phyloP scores from a whole-genome alignment of 2,329 filamentous ascomycete species.

The Reticulascus tulasneorum region DNA sequence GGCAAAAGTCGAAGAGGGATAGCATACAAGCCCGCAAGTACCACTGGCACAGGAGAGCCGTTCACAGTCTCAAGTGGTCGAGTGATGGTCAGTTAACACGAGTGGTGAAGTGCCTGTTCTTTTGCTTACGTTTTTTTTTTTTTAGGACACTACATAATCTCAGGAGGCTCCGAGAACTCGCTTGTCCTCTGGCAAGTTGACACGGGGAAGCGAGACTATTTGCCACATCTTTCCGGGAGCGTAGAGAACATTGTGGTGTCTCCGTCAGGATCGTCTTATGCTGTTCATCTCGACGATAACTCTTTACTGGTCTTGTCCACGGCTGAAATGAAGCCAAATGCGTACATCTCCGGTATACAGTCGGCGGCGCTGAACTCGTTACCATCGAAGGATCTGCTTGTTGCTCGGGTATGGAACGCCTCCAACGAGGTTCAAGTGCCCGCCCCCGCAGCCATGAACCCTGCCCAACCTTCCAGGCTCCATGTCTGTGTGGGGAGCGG shows the following conservation, averaged over 20 bases:
- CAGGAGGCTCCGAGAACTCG: slow-evolving; percentile 84
- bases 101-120: not conserved
- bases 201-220: slow-evolving; percentile 73
- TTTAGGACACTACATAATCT: slow-evolving; percentile 85
- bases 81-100: slow-evolving; percentile 65
- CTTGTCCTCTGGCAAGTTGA: slow-evolving; percentile 92
- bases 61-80: slow-evolving; percentile 87
- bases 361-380: slow-evolving; percentile 48
- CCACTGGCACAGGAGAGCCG: slow-evolving; percentile 88
- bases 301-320: slow-evolving; percentile 88
- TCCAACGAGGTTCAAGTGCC: slow-evolving; percentile 40
- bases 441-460: slow-evolving; percentile 60
- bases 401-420: slow-evolving; percentile 47
- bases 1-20: slow-evolving; percentile 36
- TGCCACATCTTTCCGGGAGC: slow-evolving; percentile 85
- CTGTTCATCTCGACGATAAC: slow-evolving; percentile 84
- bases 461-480: slow-evolving; percentile 58
- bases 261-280: slow-evolving; percentile 73
- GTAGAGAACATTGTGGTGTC: slow-evolving; percentile 86
- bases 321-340: slow-evolving; percentile 77
- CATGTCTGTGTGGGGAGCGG: slow-evolving; percentile 64
- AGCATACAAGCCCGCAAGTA: slow-evolving; percentile 60
- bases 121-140: slow-evolving; percentile 23
- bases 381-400: slow-evolving; percentile 47
- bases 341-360: slow-evolving; percentile 82